These are phyloP conservation scores for Melocanna baccifera DNA, from an alignment of 176 grass and related monocot species.

Conservation along the genomic window DNA sequence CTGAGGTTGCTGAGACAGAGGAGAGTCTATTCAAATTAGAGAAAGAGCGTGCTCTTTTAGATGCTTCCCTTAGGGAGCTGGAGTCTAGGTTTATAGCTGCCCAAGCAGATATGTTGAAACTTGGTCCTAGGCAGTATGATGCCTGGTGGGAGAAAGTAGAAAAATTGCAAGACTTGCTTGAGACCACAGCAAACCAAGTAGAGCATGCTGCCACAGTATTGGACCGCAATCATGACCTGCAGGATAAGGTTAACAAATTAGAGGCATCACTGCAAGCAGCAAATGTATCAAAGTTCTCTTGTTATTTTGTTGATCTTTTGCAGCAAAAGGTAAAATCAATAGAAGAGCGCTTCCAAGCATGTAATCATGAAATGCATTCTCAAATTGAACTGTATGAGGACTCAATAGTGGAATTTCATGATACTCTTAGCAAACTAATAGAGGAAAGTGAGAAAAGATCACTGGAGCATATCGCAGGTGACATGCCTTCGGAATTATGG, in stretches of 20 bases:
- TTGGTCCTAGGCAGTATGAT: conserved; percentile 47
- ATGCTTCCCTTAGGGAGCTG: conserved; percentile 54
- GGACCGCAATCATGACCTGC: conserved; percentile 41
- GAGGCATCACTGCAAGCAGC: conserved; percentile 45
- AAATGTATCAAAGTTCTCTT: conserved; percentile 52
- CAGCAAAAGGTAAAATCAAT: conserved; percentile 59
- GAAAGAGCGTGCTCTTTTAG: conserved; percentile 61
- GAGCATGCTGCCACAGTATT: conserved; percentile 44
- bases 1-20: conserved; percentile 58
- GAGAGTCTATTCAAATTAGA: conserved; percentile 56
- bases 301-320: conserved; percentile 55
- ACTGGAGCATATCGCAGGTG: conserved; percentile 43
- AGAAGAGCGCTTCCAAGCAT: conserved; percentile 60
- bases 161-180: conserved; percentile 56
- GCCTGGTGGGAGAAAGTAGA: conserved; percentile 63
- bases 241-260: conserved; percentile 49
- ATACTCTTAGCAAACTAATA: conserved; percentile 63
- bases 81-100: conserved; percentile 50
- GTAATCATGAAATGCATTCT: conserved; percentile 65
- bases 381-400: conserved; percentile 80
- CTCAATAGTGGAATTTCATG: conserved; percentile 78
- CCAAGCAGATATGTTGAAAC: conserved; percentile 55
- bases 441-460: conserved; percentile 63
- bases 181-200: conserved; percentile 45
- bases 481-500: conserved; percentile 72